A percentile compares a stretch with the other conserved stretches of the same genome.
These are phyloP conservation scores for Chlorella sorokiniana DNA, from an alignment of 139 green algal genomes.

Conservation along the genomic window DNA sequence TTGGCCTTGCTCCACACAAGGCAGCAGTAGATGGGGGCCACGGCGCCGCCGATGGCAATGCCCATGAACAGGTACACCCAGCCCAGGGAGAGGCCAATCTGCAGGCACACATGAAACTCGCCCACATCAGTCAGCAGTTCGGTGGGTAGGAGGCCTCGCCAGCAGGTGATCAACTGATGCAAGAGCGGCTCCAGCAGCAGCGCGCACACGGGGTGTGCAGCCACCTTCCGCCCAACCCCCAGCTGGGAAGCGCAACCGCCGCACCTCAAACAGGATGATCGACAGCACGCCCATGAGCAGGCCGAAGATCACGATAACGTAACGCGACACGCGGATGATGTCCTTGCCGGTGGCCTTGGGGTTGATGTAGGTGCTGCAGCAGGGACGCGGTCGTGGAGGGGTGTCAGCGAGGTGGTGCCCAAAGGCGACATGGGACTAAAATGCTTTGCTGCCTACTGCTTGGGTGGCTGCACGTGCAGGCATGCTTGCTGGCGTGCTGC, in stretches of 20 bases:
- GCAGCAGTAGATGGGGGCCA: conserved; percentile 70
- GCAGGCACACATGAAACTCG: too few relatives aligned
- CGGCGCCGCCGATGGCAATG: conserved; percentile 87
- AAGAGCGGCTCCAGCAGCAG: not conserved
- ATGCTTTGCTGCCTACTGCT: too few relatives aligned
- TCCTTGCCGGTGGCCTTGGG: conserved; percentile 72
- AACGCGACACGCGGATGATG: conserved; percentile 76
- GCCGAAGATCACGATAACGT: conserved; percentile 74
- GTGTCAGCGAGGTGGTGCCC: not conserved
- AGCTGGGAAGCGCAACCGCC: not conserved
- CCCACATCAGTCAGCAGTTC: not conserved
- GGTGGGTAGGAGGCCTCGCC: not conserved
- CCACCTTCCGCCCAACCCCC: too few relatives aligned
- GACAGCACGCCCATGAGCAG: conserved; percentile 77
- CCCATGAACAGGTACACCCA: conserved; percentile 83
- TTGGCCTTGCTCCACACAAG: conserved; percentile 80
- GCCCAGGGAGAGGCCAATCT: conserved; percentile 69
- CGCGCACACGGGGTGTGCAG: not conserved
- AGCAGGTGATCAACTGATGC: not conserved
- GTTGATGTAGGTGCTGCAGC: conserved; percentile 59
- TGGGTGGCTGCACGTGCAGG: not conserved
- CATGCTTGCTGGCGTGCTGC: too few relatives aligned
- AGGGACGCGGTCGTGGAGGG: not conserved
- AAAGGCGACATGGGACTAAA: not conserved
- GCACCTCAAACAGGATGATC: conserved; percentile 76